Evolutionary conservation across 192 early-diverging fungal genomes (phyloP), one percentile per base, ranked within the genome.

Genomic region (Gorgonomyces haynaldii): DNA sequence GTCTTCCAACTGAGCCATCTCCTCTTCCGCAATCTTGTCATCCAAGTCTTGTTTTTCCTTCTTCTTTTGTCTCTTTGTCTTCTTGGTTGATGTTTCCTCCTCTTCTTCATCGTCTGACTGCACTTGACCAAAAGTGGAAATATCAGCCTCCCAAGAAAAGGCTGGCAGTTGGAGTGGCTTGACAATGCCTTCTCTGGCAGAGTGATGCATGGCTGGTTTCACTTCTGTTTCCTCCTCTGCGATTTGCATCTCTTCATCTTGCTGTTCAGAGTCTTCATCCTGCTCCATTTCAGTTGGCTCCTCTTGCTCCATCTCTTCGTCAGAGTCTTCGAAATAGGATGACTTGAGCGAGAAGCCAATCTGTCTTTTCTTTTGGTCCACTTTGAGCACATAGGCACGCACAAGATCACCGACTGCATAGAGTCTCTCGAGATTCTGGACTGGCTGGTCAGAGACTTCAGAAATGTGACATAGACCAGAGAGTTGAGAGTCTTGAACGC

Each of bases 371-470:
- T 70, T 69, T 12, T 54, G 31, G 53, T 91, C 79, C 22, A 88
- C 78, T 37, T 80, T 78, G 32, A 90, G 66, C 21, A 94, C 77
- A 42, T 72, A 70, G 20, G 84, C 86, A 49, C 83, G 82, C 20
- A 94, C 88, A 2, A 76, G 69, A 54, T 94, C 88, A 24, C 91
- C 91, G 16, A 87, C 64, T 45, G 74, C 61, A 53, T 89, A 95
- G 32, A 95, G 56, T 49, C 76, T 74, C 10, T 74, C 69, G 19
- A 89, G 67, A 29, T 80, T 75, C 3, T 72, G 74, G 22, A 81
- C 70, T n/a, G 67, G 71, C 41, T 74, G 81, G 64, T 94, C 90
- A 1, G 87, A 17, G 50, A 72, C 63, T 68, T 92, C 79, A 25
- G 81, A 78, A 19, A 69, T 76, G 56, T 91, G 88, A 58, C 90